Base-by-base conservation (phyloP, 1,284 basidiomycete species). In the Agroathelia rolfsii region DNA sequence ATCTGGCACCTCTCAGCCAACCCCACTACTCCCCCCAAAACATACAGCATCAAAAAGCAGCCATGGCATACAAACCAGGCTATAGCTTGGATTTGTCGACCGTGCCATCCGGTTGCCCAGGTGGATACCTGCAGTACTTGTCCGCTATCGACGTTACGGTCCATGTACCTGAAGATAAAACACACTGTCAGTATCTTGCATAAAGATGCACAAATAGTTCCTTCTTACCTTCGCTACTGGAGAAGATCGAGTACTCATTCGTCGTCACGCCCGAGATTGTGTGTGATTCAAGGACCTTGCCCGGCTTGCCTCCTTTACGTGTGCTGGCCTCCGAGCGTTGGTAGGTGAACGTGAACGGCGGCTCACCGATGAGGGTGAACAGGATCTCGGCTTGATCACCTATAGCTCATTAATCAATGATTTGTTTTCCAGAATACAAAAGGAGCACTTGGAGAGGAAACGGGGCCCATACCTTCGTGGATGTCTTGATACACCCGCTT, bases 321-420 rank as follows among this genome's bases (percentile, higher is more conserved):
- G 59, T 51, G 46, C 58, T 69, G 17, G 73, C 63, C 53, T 86
- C 83, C 2, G 83, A 71, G 28, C 88, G 72, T 52, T 90, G 87
- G 53, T 90, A 92, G 0, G 87, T 89, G 58, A 98, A 97, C 1
- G 90, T 84, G 60, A 95, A 98, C 0, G 94, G 94, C 22, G 94
- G 83, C 46, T 86, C 84, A 34, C 94, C 94, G 28, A 77, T 66
- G 39, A 98, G 73, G 7, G 72, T 76, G 58, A 98, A 95, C 28
- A 86, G 65, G 41, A 95, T 93, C 52, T 94, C 88, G 6, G 92
- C 90, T 62, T 93, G 84, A 52, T 89, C 85, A 40, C 85, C 83
- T 82, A 46, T 16, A 38, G n/a, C n/a, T n/a, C n/a, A n/a, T n/a
- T n/a, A n/a, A n/a, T n/a, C n/a, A n/a, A n/a, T n/a, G n/a, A n/a